Percentiles rank a stretch among this genome's conserved stretches.
Conservation (phyloP, 139 green algal genomes). For the Micromonas commoda region DNA sequence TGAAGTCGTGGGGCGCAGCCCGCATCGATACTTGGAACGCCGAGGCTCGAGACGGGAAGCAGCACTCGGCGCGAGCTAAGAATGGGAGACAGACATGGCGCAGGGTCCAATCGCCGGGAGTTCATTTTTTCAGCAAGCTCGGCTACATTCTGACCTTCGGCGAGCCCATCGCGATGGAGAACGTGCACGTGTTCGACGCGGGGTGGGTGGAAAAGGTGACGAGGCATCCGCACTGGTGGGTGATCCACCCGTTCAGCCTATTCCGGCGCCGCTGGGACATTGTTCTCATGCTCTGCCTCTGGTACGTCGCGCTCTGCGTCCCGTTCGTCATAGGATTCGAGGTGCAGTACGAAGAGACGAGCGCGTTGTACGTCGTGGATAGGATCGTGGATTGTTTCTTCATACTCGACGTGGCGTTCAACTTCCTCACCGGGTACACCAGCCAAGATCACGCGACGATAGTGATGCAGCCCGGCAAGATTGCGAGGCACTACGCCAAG, state of each 20-base stretch:
- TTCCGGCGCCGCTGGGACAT: slow-evolving; percentile 1
- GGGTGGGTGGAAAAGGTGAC: not conserved
- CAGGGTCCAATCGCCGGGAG: not conserved
- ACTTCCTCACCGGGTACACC: slow-evolving; percentile 1
- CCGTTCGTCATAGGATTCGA: slow-evolving; percentile 9
- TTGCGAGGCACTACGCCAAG: not conserved
- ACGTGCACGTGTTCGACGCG: not conserved
- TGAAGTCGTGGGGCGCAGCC: no score
- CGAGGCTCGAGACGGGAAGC: no score
- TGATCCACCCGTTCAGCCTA: slow-evolving; percentile 4
- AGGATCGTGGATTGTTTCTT: not conserved
- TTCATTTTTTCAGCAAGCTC: not conserved
- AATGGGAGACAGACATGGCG: no score
- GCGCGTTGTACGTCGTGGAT: not conserved
- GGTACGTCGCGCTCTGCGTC: not conserved
- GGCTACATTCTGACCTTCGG: not conserved
- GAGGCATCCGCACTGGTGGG: not conserved
- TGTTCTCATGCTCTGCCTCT: not conserved
- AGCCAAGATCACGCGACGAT: not conserved
- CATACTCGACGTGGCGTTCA: not conserved
- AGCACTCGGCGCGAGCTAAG: no score
- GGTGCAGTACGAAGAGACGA: not conserved
- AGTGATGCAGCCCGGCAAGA: not conserved
- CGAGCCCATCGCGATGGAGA: not conserved
- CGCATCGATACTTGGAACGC: no score